Base-by-base conservation (phyloP, 495 filamentous ascomycete genomes). In the Aspergillus olivimuriae region DNA sequence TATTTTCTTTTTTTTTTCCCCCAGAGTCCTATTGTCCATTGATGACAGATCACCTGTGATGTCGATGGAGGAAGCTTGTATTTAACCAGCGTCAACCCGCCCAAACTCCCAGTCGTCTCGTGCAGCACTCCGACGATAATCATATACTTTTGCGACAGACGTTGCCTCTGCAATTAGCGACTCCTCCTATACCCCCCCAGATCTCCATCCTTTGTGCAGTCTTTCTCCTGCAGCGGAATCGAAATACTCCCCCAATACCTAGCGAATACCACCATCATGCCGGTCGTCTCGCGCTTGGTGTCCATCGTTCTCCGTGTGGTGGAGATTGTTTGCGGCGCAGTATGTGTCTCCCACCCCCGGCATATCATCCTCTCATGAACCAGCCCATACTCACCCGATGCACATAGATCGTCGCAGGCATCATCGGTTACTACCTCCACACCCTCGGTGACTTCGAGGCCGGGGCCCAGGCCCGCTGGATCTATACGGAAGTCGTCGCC, bases 401-500 rank as follows among this genome's bases (percentile, higher is more conserved):
- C n/a, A 16, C 6, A 20, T 37, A 73, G 69, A 63, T 78, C 14
- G 77, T 82, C 19, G 75, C 76, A 19, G 78, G 78, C 43, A 61
- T 81, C 23, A 66, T 78, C 41, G 76, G 76, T 4, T 51, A 72
- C 46, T 79, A 76, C 51, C 71, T 82, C 34, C 53, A 65, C 36
- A 22, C 62, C 2, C 55, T 57, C 35, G 20, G 58, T 39, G 24
- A 60, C 4, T 52, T 56, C 14, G 50, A 65, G 36, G 46, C 58
- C 36, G 73, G 70, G 61, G 58, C 65, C 0, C 38, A 73, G 22
- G 65, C 63, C 10, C 68, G 77, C 34, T 77, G 74, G 67, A 79
- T 81, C 58, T 83, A 81, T 56, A 74, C 75, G 33, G 71, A 76
- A 54, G 72, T 80, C 18, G 57, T 83, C n/a, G 74, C 78, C 12